Base-by-base conservation (phyloP, 148 eudicot genomes). In the Rhododendron simsii region DNA sequence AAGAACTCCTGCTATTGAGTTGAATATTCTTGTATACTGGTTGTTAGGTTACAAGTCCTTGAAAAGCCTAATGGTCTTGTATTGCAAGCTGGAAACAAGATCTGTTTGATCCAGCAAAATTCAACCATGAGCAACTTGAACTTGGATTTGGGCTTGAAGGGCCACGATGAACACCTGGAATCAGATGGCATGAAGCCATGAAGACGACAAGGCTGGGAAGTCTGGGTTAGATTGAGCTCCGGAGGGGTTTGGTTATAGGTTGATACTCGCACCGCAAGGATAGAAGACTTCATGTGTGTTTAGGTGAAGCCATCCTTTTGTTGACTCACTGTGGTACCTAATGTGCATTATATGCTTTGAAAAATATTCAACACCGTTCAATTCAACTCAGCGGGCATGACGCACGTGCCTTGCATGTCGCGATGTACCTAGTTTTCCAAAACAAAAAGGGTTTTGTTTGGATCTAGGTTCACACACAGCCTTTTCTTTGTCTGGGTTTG, bases 121-220 rank as follows among this genome's bases (percentile, higher is more conserved):
- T 37, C 47, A 16, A 37, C 37, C 78, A 75, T 75, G 45, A 37
- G 47, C 45, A 16, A 75, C 39, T 35, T 75, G 78, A 75, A 75
- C 37, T 75, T 75, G 47, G 78, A 75, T 35, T 37, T 75, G 45
- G 78, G 78, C n/a, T 76, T 77, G 80, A 77, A 77, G 28, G 80
- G 80, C 80, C 80, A 37, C 26, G 28, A 39, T 41, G 80, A 8
- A 77, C 8, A 39, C 79, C n/a, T 16, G 6, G 80, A 41, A 20
- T 77, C 50, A 7, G 51, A 77, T 39, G 80, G 14, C 39, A 37
- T 41, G 51, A 77, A 41, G 44, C 35, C 35, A 33, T 1, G 35
- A 33, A 33, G 35, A 21, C 13, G 30, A 9, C 48, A 6, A 77
- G 51, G 80, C 23, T 2, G 80, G 28, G 48, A 16, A 75, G 23